Base-by-base conservation (phyloP, 768 basidiomycete genomes). In the Kwoniella sp. region DNA sequence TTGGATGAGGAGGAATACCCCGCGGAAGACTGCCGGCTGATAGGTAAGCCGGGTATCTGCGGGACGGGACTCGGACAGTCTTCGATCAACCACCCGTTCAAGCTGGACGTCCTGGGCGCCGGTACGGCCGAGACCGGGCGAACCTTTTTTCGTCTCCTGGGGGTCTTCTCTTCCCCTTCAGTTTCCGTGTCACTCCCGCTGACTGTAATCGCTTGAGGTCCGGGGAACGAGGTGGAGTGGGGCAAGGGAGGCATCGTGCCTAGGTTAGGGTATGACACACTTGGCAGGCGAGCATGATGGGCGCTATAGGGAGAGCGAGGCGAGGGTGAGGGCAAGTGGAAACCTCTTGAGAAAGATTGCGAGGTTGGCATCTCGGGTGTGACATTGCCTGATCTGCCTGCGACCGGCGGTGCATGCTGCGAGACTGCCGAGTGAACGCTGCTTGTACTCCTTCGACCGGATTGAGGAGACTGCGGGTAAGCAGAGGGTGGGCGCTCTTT, bases 241-340 rank as follows among this genome's bases (percentile, higher is more conserved):
- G 67, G 65, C 27, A 69, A 31, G 11, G 64, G 61, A 3, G 62
- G 67, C 3, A 39, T 43, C 28, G 42, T 37, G 22, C 20, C 19
- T 14, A 14, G 31, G 36, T 19, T 8, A 1, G 41, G 45, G 12
- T 36, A n/a, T 22, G 39, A 31, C 17, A 36, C 41, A n/a, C 14
- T 45, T 5, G 51, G 10, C 8, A 37, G 31, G 14, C 43, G 32
- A 3, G 32, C 39, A 29, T 29, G 15, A n/a, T 41, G 33, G 10
- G 45, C 25, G 29, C 44, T 47, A 42, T 70, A 70, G 17, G 68
- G 68, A 17, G 68, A 70, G 10, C 53, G 45, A 32, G 62, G 62
- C 2, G 60, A 50, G 25, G 68, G 68, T 1, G 68, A 70, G 5
- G 68, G 68, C 4, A 70, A 51, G 50, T 70, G 68, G 34, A 65